These are phyloP conservation scores for Paxillus involutus DNA, from an alignment of 768 basidiomycete species.

Conservation along the genomic window DNA sequence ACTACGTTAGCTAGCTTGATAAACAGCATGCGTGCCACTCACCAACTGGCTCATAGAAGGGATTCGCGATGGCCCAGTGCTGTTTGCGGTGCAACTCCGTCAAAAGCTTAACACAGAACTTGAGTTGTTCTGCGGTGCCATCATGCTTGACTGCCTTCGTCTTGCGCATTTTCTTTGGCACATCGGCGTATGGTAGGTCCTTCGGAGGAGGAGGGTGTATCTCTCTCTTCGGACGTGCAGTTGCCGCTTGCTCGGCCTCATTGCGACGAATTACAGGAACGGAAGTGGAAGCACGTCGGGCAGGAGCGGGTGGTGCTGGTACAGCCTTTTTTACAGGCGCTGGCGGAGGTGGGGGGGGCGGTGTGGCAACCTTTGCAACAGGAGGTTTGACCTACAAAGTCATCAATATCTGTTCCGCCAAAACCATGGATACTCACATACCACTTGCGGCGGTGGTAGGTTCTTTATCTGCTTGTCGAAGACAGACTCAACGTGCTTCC, in stretches of 20 bases:
- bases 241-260: constrained; percentile 50
- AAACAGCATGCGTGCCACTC: constrained; percentile 33
- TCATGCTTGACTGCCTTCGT: constrained; percentile 60
- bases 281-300: constrained; percentile 76
- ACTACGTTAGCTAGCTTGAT: background rate
- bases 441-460: constrained; percentile 76
- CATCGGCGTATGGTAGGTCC: constrained; percentile 82
- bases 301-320: constrained; percentile 40
- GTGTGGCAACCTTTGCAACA: constrained; percentile 39
- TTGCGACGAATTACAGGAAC: constrained; percentile 83
- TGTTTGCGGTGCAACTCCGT: constrained; percentile 78
- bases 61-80: constrained; percentile 66
- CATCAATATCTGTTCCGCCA: constrained; percentile 15
- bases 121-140: constrained; percentile 78
- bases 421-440: constrained; percentile 40
- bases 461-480: constrained; percentile 90
- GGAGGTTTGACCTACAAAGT: constrained; percentile 40
- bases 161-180: constrained; percentile 67
- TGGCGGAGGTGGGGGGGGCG: constrained; percentile 43
- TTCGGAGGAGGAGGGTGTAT: constrained; percentile 95
- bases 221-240: constrained; percentile 92
- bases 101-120: constrained; percentile 76
- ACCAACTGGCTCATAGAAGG: constrained; percentile 96
- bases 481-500: constrained; percentile 75
- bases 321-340: constrained; percentile 27